Conservation (phyloP, 257 asterid species). For the Solanum chmielewskii region DNA sequence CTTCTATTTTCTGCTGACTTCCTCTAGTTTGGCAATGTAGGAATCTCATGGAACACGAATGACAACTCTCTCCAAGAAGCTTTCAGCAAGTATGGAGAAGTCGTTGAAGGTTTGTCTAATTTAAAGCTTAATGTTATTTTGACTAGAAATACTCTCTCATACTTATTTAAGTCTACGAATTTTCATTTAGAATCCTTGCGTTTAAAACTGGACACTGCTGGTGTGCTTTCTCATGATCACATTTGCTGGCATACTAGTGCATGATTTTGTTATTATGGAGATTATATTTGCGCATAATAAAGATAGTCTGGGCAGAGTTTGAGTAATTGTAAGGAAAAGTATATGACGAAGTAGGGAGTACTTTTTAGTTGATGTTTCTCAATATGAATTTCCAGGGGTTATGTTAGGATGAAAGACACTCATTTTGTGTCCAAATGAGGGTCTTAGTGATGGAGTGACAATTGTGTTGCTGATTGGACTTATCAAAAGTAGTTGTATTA, state of each 20-base stretch:
- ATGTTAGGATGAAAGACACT: background rate
- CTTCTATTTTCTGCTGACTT: background rate
- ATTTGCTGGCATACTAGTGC: background rate
- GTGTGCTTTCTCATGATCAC: background rate
- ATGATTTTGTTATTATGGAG: background rate
- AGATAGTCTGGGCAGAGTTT: background rate
- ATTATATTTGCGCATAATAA: background rate
- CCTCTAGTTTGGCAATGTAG: conserved; percentile 25
- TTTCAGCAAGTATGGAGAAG: conserved; percentile 64
- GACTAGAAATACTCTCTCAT: background rate
- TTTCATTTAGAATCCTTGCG: background rate
- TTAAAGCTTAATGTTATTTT: background rate
- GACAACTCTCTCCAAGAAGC: conserved; percentile 51
- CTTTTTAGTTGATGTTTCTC: background rate
- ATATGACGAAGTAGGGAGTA: background rate
- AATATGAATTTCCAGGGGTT: background rate
- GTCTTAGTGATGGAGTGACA: background rate
- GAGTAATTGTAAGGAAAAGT: background rate
- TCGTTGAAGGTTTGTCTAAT: conserved; percentile 48
- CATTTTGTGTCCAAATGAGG: background rate
- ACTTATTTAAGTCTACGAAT: background rate
- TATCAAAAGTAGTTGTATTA: background rate
- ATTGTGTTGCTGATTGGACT: background rate
- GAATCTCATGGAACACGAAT: conserved; percentile 52
- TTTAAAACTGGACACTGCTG: background rate